These are phyloP conservation scores for Suhomyces pyralidae DNA, from an alignment of 805 yeast species.

Conservation along the genomic window DNA sequence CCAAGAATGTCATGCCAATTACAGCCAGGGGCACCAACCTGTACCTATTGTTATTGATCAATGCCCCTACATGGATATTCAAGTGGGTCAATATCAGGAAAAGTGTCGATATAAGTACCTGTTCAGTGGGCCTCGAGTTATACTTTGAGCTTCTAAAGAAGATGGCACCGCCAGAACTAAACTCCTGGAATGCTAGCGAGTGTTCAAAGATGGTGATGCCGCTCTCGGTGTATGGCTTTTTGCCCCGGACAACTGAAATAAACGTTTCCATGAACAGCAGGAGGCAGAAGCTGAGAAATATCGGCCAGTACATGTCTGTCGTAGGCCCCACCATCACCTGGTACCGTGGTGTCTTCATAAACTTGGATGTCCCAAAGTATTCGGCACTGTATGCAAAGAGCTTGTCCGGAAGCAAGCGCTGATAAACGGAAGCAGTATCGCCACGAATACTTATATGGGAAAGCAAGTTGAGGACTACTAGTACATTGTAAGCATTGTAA, in stretches of 20 bases:
- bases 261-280: constrained; percentile 68
- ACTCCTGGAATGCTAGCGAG: constrained; percentile 74
- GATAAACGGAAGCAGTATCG: constrained; percentile 7
- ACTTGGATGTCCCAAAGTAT: constrained; percentile 16
- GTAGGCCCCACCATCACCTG: constrained; percentile 47
- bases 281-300: constrained; percentile 54
- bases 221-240: constrained; percentile 56
- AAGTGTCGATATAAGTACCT: constrained; percentile 48
- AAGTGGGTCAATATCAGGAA: constrained; percentile 60
- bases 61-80: constrained; percentile 59
- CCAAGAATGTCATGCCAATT: constrained; percentile 52
- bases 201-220: constrained; percentile 74
- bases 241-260: constrained; percentile 53
- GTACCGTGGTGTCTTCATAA: constrained; percentile 26
- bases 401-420: constrained; percentile 12
- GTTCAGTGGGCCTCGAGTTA: constrained; percentile 48
- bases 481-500: constrained; percentile 23
- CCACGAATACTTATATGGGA: constrained; percentile 13
- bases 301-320: constrained; percentile 54
- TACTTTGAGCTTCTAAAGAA: constrained; percentile 19
- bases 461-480: constrained; percentile 31
- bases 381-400: constrained; percentile 25
- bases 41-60: constrained; percentile 49
- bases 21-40: constrained; percentile 63
- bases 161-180: constrained; percentile 37